A percentile compares a stretch with the other conserved stretches of the same genome.
These are phyloP conservation scores for Metschnikowia chrysomelidarum DNA, from an alignment of 805 yeast genomes.

Conservation along the genomic window DNA sequence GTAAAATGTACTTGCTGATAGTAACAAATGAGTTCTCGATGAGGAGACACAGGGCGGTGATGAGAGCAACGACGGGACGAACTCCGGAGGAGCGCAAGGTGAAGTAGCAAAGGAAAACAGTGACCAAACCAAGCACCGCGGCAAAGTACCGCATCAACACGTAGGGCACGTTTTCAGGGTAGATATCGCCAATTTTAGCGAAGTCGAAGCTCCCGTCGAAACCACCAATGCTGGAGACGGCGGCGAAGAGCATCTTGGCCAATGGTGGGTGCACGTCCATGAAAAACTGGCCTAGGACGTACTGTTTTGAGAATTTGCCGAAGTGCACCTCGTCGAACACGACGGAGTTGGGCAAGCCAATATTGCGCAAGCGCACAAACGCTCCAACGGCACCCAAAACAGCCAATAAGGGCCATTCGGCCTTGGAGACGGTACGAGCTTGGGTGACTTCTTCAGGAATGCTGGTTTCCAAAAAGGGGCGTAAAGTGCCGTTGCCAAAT, in stretches of 20 bases:
- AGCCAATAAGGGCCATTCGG: conserved; percentile 30
- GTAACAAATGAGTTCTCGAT: conserved; percentile 71
- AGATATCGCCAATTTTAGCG: conserved; percentile 61
- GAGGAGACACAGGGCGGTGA: conserved; percentile 54
- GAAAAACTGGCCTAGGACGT: conserved; percentile 61
- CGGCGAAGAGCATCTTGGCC: conserved; percentile 73
- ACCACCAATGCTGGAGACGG: conserved; percentile 64
- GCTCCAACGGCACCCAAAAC: conserved; percentile 49
- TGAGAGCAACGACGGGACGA: conserved; percentile 57
- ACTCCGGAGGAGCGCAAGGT: conserved; percentile 74
- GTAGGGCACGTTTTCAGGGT: conserved; percentile 61
- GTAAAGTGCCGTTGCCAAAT: conserved; percentile 46
- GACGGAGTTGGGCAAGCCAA: conserved; percentile 72
- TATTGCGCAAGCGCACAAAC: conserved; percentile 56
- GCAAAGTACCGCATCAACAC: conserved; percentile 68
- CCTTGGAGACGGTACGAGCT: conserved; percentile 16
- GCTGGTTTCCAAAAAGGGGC: conserved; percentile 55
- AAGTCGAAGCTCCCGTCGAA: conserved; percentile 71
- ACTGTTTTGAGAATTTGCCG: conserved; percentile 93
- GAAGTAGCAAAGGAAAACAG: conserved; percentile 61
- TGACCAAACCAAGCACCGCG: conserved; percentile 65
- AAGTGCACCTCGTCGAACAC: conserved; percentile 94
- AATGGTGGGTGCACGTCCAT: conserved; percentile 82
- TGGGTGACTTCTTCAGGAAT: conserved; percentile 40
- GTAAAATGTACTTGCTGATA: conserved; percentile 68